These are phyloP conservation scores for Parasitella parasitica DNA, from an alignment of 371 early-diverging fungal species.

Conservation along the genomic window DNA sequence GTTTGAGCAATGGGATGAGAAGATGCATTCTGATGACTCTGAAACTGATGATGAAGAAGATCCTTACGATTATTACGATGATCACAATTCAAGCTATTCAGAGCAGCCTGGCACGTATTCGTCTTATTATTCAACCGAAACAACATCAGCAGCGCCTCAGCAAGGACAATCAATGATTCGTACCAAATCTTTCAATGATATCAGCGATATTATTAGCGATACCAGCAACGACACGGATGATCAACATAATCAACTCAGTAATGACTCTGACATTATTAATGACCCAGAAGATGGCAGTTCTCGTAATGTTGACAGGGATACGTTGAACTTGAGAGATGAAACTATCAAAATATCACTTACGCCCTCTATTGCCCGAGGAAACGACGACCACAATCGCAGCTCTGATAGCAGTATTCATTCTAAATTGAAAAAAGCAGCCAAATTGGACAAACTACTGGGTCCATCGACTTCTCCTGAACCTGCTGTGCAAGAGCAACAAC, in stretches of 20 bases:
- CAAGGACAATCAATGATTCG: neutral
- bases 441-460: constrained; percentile 21
- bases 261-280: constrained; percentile 23
- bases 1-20: constrained; percentile 48
- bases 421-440: constrained; percentile 35
- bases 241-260: neutral
- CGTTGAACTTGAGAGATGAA: constrained; percentile 31
- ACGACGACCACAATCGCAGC: constrained; percentile 9
- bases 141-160: neutral
- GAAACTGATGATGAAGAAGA: constrained; percentile 23
- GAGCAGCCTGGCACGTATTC: constrained; percentile 10
- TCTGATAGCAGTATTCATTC: constrained; percentile 9
- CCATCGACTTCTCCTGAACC: constrained; percentile 2
- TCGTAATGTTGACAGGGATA: neutral
- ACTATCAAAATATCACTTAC: constrained; percentile 52
- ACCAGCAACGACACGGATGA: neutral
- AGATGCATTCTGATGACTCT: constrained; percentile 29
- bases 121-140: neutral
- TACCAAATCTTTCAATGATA: constrained; percentile 3
- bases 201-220: neutral
- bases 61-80: constrained; percentile 26
- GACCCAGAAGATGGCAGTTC: neutral
- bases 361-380: constrained; percentile 40
- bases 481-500: constrained; percentile 3
- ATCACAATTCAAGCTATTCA: neutral